phyloP scores from a whole-genome alignment of 2,329 filamentous ascomycete species.

The Cryphonectria japonica region DNA sequence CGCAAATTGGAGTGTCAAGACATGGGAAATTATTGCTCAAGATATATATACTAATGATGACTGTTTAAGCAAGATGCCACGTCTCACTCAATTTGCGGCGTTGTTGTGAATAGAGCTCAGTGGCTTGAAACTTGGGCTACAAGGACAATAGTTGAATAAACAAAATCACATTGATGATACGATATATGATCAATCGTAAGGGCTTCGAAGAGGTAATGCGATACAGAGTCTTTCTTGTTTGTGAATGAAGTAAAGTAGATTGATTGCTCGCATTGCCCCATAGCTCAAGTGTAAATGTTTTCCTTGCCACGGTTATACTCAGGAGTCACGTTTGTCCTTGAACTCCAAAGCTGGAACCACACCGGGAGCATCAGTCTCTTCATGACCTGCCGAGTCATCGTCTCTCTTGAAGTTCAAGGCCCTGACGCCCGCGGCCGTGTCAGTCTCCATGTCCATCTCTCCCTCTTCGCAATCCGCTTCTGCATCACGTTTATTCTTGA shows the following conservation, averaged over 20 bases:
- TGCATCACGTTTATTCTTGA: neutral
- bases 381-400: neutral
- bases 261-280: neutral
- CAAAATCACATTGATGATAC: too few species aligned
- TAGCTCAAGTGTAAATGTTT: neutral
- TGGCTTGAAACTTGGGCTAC: too few species aligned
- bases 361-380: neutral
- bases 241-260: neutral
- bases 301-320: neutral
- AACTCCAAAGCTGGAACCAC: slow-evolving; percentile 3
- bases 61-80: too few species aligned
- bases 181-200: too few species aligned
- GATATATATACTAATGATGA: too few species aligned
- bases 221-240: neutral
- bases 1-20: too few species aligned
- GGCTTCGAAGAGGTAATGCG: too few species aligned
- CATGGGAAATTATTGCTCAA: too few species aligned
- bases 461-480: neutral
- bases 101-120: too few species aligned
- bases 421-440: neutral
- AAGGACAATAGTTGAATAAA: too few species aligned
- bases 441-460: neutral
- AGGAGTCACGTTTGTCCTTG: neutral
- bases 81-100: too few species aligned
- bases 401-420: neutral